A percentile compares a stretch with the other conserved stretches of the same genome.
Evolutionary conservation across 2,329 filamentous ascomycete species (phyloP).

Genomic region (Phoma sp.): DNA sequence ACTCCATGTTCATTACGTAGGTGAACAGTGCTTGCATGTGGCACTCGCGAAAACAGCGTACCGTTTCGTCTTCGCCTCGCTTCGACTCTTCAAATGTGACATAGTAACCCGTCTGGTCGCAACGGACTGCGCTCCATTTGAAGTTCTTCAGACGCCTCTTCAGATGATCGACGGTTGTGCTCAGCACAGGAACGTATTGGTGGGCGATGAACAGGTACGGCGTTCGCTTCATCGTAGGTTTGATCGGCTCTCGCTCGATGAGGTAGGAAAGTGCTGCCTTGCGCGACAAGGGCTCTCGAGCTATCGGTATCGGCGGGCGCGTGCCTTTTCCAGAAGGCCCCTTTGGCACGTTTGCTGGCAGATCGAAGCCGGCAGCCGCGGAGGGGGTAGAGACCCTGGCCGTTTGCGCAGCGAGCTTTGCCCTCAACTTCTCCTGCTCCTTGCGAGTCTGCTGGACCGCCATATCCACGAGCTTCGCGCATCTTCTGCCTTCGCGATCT

Average conservation of each 20-base stretch:
- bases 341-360: constrained; percentile 85
- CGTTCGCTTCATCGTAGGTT: constrained; percentile 73
- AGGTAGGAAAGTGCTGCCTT: constrained; percentile 56
- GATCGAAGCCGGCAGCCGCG: constrained; percentile 53
- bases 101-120: constrained; percentile 88
- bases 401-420: constrained; percentile 40
- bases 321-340: constrained; percentile 70
- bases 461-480: constrained; percentile 77
- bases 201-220: constrained; percentile 93
- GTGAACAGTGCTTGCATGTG: constrained; percentile 88
- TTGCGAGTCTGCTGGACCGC: constrained; percentile 73
- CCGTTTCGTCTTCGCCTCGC: constrained; percentile 78
- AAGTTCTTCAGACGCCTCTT: constrained; percentile 87
- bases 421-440: constrained; percentile 58
- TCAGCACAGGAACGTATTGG: constrained; percentile 83
- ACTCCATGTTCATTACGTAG: constrained; percentile 90
- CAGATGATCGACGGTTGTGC: constrained; percentile 85
- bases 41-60: constrained; percentile 78
- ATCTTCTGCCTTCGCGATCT: constrained; percentile 86
- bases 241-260: constrained; percentile 69
- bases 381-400: constrained; percentile 28
- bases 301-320: constrained; percentile 44
- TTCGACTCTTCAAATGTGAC: constrained; percentile 84
- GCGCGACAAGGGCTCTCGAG: constrained; percentile 52
- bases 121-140: constrained; percentile 78